Base-by-base conservation (phyloP, 2,329 filamentous ascomycete genomes). In the Penicillium hordei region DNA sequence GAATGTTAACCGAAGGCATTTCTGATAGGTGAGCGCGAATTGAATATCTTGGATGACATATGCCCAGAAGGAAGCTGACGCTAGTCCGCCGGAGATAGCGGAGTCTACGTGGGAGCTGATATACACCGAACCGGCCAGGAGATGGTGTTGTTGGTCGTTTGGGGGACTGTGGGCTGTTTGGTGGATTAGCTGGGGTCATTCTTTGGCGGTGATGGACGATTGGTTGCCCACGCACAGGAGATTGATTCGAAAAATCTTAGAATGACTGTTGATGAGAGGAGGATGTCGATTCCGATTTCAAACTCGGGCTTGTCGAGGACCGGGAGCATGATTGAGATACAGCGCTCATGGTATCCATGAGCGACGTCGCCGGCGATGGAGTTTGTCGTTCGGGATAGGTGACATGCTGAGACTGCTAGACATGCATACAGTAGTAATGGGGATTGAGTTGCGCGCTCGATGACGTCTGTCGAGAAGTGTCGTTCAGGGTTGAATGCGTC, bases 1-100 rank as follows among this genome's bases (percentile, higher is more conserved):
- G 45, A 72, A 65, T 7, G 66, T 65, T 17, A 74, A 52, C 27
- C 71, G 67, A 12, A 74, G 64, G 39, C 71, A 68, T 56, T 69
- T 71, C 21, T 68, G 69, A 51, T 68, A 70, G 12, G 68, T 68
- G 48, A 74, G 60, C 5, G 70, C 70, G 57, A 71, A 71, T 42
- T 73, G 71, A 21, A 74, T 71, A 54, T 74, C 71, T 51, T 74
- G 71, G 60, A 72, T 70, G 3, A 74, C 70, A 46, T 72, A 74
- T 12, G 70, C 65, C 71, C 71, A 74, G 58, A 74, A 74, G 0
- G 71, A 72, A 25, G 71, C 69, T 21, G 71, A 71, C 1, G 71
- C 67, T 19, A 74, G 68, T 8, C 70, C 70, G 7, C 67, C 67
- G 5, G 69, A 70, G 31, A 70, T 68, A 2, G 70, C 71, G 42